These are phyloP conservation scores for Debaryomyces hansenii DNA, from an alignment of 805 yeast species.

Conservation along the genomic window DNA sequence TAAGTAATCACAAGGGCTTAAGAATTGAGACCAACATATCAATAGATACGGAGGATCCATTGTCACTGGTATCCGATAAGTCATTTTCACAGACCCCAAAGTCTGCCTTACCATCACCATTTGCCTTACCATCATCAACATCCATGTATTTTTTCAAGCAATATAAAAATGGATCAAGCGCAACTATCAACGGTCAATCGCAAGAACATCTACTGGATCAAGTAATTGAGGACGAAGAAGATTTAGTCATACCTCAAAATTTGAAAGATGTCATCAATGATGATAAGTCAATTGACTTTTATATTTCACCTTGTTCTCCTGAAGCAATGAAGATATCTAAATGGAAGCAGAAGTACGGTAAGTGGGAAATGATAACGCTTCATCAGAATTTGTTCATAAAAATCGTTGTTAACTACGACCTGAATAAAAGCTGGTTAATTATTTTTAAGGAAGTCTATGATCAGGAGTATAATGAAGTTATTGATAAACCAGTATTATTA, in stretches of 20 bases:
- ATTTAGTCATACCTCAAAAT: constrained; percentile 32
- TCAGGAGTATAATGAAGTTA: constrained; percentile 24
- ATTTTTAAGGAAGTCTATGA: constrained; percentile 41
- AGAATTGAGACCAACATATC: constrained; percentile 10
- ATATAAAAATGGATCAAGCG: constrained; percentile 13
- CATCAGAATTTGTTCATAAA: constrained; percentile 37
- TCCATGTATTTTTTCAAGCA: constrained; percentile 40
- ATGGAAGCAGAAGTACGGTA: constrained; percentile 43
- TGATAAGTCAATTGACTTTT: constrained; percentile 38
- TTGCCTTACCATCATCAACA: constrained; percentile 47
- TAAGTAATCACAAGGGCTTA: constrained; percentile 7
- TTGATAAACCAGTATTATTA: constrained; percentile 38
- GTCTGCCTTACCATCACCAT: constrained; percentile 33
- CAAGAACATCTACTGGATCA: background rate
- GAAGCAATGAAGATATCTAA: constrained; percentile 40
- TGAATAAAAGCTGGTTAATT: constrained; percentile 36
- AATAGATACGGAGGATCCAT: constrained; percentile 3
- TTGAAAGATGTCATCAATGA: constrained; percentile 39
- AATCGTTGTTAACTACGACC: constrained; percentile 37
- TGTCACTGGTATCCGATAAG: constrained; percentile 12
- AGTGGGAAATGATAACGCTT: constrained; percentile 45
- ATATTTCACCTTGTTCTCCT: constrained; percentile 32
- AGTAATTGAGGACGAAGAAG: constrained; percentile 12
- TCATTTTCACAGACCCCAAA: constrained; percentile 11
- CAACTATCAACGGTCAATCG: constrained; percentile 3